Evolutionary conservation across 768 basidiomycete genomes (phyloP), one percentile per base, ranked within the genome.

Genomic region (Myochromella boudieri): DNA sequence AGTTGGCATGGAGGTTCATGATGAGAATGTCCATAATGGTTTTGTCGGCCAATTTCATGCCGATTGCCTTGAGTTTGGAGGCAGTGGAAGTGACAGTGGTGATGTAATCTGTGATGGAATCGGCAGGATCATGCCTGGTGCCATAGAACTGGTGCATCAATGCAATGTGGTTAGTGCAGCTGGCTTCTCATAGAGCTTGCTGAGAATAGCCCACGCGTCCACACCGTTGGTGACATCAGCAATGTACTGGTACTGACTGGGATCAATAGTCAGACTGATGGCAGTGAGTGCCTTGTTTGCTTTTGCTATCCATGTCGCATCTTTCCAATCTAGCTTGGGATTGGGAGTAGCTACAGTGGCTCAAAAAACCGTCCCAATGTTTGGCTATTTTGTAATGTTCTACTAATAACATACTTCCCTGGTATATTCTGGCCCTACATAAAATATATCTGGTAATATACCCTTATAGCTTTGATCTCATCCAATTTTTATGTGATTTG

Each of bases 111-210:
- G n/a, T n/a, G n/a, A n/a, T n/a, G n/a, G n/a, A n/a, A n/a, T n/a
- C n/a, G n/a, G n/a, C n/a, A n/a, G n/a, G n/a, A 18, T 46, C 37
- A 32, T 46, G 45, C 2, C n/a, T 2, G 7, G 34, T 17, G 33
- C 34, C 46, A 40, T 56, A 60, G 39, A 60, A 58, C 29, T 56
- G 49, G 8, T 51, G 40, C 45, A 58, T 60, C 4, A 61, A 50
- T 1, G 49, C 40, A 27, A 61, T 61, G 32, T 52, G 51, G 22
- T 49, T 48, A 53, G 46, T 50, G 12, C 32, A 14, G 5, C 52
- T 39, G 54, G 56, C 48, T 60, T 56, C 52, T 58, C 54, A 28
- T 60, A 60, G 21, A 57, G 37, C 11, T 41, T 33, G 33, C 45
- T 42, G 18, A 59, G 18, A 4, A 14, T 42, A 11, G 32, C 34